These are phyloP conservation scores for Corylus heterophylla DNA, from an alignment of 306 rosid species.

Conservation along the genomic window DNA sequence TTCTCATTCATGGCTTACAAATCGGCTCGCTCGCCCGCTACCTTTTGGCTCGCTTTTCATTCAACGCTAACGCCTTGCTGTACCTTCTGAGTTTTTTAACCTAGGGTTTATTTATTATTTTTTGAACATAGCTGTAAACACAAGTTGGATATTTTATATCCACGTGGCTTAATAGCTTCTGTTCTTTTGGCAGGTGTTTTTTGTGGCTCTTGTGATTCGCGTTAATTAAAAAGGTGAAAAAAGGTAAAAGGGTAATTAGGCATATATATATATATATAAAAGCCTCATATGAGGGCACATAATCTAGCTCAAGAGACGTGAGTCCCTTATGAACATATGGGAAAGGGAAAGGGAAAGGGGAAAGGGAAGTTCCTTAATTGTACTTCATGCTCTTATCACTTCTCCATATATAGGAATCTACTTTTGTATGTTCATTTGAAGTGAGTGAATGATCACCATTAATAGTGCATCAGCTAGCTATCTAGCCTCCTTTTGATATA, in stretches of 20 bases:
- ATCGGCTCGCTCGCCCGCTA: background rate
- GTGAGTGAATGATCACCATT: no score
- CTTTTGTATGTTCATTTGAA: no score
- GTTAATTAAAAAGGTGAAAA: no score
- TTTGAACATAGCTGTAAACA: background rate
- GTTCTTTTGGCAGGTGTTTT: no score
- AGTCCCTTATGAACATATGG: background rate
- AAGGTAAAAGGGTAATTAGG: background rate
- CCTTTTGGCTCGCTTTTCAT: background rate
- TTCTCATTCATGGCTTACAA: background rate
- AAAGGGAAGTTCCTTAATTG: background rate
- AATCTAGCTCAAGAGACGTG: background rate
- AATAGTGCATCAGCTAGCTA: no score
- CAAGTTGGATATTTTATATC: background rate
- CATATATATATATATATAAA: no score
- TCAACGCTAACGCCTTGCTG: background rate
- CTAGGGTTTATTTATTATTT: no score
- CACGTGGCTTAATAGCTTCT: no score
- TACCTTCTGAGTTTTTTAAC: no score
- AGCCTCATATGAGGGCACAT: background rate
- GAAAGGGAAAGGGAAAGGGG: conserved; percentile 1
- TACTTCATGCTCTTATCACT: background rate
- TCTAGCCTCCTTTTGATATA: no score
- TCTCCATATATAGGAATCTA: no score
- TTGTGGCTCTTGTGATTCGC: no score